Base-by-base conservation (phyloP, 23 red algal species). In the Gracilaria caudata region DNA sequence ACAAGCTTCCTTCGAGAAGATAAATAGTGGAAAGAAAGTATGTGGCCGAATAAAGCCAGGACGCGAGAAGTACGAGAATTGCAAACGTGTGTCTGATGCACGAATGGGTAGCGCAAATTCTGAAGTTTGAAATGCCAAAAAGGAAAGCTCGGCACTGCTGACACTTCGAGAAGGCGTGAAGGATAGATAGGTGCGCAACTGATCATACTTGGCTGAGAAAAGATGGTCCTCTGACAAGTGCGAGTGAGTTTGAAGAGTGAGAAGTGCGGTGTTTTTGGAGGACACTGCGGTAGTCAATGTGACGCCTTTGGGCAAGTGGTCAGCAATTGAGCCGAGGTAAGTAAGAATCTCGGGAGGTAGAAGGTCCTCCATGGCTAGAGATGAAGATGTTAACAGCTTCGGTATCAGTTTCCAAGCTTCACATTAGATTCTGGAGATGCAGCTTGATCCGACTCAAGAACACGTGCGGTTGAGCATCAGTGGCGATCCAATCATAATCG, bases 111-210 rank as follows among this genome's bases (percentile, higher is more conserved):
- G 73, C 14, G 57, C 41, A 45, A 90, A 90, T 28, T 90, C 86
- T 1, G 74, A 40, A 49, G 57, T 70, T 64, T 90, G 86, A 70
- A 90, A 90, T 45, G 37, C 86, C 25, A 90, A 44, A 40, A 90
- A 90, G 53, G 76, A 73, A 29, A 75, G 83, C 29, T 87, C 80
- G 21, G 13, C 17, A 71, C 37, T 21, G 32, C 20, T 40, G 39
- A 6, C 14, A 41, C 65, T 71, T n/a, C 40, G 32, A 19, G 37
- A 71, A 39, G 65, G 65, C 4, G 16, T 71, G 26, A 71, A 71
- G 20, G 17, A 32, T 39, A 41, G 39, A 19, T 13, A 71, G 37
- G 65, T 38, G n/a, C 34, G 65, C 65, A 71, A 71, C 23, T 71
- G 32, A 41, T 71, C 65, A 41, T 71, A 71, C 14, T 71, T 36